Evolutionary conservation across 108 stramenopile genomes (phyloP).

Genomic region (Fistulifera pelliculosa): DNA sequence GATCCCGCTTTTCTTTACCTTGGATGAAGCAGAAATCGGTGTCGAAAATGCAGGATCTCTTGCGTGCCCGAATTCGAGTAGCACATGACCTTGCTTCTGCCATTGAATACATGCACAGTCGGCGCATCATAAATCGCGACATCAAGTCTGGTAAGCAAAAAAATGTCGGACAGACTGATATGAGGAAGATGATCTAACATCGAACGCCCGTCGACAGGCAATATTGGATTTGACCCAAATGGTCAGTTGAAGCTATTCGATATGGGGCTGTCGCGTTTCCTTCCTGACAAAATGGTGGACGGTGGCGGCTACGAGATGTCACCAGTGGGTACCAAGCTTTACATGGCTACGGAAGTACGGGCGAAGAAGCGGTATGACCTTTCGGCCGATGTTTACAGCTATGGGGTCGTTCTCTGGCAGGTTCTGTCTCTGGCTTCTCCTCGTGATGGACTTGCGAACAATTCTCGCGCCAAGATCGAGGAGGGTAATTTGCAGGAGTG

Average conservation of each 20-base stretch:
- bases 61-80: slow-evolving; percentile 28
- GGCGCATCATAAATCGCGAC: slow-evolving; percentile 91
- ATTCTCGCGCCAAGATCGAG: not conserved
- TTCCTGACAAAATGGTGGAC: slow-evolving; percentile 4
- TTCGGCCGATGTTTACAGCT: slow-evolving; percentile 42
- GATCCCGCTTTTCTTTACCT: not conserved
- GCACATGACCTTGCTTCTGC: slow-evolving; percentile 52
- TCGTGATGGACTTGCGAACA: not conserved
- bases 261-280: slow-evolving; percentile 35
- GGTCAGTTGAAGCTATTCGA: slow-evolving; percentile 41
- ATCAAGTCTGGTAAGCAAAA: slow-evolving; percentile 39
- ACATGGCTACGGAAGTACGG: slow-evolving; percentile 48
- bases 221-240: slow-evolving; percentile 35
- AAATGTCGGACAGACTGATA: no score
- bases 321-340: slow-evolving; percentile 32
- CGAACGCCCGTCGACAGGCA: not conserved
- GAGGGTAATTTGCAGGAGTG: not conserved
- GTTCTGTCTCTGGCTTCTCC: slow-evolving; percentile 21
- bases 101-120: slow-evolving; percentile 86
- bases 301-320: slow-evolving; percentile 29
- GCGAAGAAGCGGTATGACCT: slow-evolving; percentile 33
- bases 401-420: slow-evolving; percentile 35
- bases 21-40: not conserved
- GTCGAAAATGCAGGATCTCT: slow-evolving; percentile 12
- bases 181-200: no score